These are phyloP conservation scores for Selenicereus undatus DNA, from an alignment of 148 eudicot genomes.

Conservation along the genomic window DNA sequence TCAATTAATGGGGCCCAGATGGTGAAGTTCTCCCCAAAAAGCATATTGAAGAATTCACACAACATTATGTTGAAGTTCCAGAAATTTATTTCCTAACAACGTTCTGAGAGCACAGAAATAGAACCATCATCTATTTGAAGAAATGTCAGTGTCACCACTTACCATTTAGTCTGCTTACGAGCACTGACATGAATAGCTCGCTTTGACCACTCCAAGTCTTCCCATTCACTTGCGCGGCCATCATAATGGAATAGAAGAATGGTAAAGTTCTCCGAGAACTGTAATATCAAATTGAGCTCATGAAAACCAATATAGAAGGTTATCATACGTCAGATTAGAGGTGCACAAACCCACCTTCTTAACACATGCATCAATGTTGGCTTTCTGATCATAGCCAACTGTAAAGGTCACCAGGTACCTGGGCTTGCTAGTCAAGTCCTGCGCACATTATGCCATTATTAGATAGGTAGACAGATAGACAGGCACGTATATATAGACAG, in stretches of 20 bases:
- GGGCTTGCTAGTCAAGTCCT: constrained; percentile 55
- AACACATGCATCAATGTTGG: constrained; percentile 66
- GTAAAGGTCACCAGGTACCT: constrained; percentile 81
- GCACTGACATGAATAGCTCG: constrained; percentile 78
- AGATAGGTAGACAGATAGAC: not conserved
- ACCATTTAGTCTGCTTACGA: constrained; percentile 88
- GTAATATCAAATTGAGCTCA: constrained; percentile 26
- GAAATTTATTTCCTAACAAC: not conserved
- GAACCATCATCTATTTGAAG: not conserved
- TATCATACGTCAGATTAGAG: not conserved
- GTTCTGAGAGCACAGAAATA: not conserved
- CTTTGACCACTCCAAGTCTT: constrained; percentile 87
- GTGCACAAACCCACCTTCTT: constrained; percentile 50
- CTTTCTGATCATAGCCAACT: constrained; percentile 68
- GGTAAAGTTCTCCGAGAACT: constrained; percentile 76
- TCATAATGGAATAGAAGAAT: constrained; percentile 82
- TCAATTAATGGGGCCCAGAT: no score
- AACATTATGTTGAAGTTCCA: not conserved
- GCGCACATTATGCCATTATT: constrained; percentile 25
- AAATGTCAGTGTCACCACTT: not conserved
- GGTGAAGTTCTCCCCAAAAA: no score
- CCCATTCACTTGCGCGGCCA: constrained; percentile 81
- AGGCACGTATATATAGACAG: not conserved
- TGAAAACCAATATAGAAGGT: not conserved
- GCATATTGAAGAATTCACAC: not conserved